phyloP scores from a whole-genome alignment of 2,329 filamentous ascomycete genomes.

The Emydomyces testavorans region DNA sequence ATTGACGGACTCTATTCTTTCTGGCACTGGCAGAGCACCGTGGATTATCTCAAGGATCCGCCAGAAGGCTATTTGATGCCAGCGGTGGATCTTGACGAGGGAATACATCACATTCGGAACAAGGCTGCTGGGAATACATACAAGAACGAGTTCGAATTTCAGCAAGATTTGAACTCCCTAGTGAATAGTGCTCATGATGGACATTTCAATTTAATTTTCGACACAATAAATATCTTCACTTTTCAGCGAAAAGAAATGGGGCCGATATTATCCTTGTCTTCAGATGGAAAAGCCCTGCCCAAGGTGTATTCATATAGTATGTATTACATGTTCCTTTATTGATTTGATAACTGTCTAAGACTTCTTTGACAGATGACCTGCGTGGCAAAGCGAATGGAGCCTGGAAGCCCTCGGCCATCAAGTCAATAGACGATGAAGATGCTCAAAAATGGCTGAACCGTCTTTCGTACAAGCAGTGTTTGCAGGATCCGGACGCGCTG shows the following conservation, averaged over 20 bases:
- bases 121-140: slow-evolving; percentile 37
- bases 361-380: slow-evolving; percentile 15
- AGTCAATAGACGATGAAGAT: slow-evolving; percentile 24
- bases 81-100: slow-evolving; percentile 38
- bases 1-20: slow-evolving; percentile 19
- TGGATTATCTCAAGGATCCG: slow-evolving; percentile 31
- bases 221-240: slow-evolving; percentile 30
- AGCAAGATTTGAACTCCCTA: slow-evolving; percentile 43
- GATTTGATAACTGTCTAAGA: slow-evolving; percentile 6
- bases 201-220: slow-evolving; percentile 34
- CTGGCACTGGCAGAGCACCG: slow-evolving; percentile 20
- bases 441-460: slow-evolving; percentile 21
- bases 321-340: neutral
- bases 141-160: slow-evolving; percentile 45
- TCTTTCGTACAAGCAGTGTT: slow-evolving; percentile 16
- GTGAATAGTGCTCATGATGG: slow-evolving; percentile 51
- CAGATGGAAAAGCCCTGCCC: slow-evolving; percentile 48
- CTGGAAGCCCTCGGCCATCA: slow-evolving; percentile 22
- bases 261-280: slow-evolving; percentile 49
- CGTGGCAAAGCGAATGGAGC: slow-evolving; percentile 11
- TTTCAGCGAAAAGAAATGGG: slow-evolving; percentile 45
- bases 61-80: slow-evolving; percentile 43
- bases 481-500: slow-evolving; percentile 25
- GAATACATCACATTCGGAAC: slow-evolving; percentile 36
- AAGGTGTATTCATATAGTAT: slow-evolving; percentile 38